Evolutionary conservation across 371 early-diverging fungal species (phyloP), one percentile per base, ranked within the genome.

Genomic region (Rhizomucor pusillus): DNA sequence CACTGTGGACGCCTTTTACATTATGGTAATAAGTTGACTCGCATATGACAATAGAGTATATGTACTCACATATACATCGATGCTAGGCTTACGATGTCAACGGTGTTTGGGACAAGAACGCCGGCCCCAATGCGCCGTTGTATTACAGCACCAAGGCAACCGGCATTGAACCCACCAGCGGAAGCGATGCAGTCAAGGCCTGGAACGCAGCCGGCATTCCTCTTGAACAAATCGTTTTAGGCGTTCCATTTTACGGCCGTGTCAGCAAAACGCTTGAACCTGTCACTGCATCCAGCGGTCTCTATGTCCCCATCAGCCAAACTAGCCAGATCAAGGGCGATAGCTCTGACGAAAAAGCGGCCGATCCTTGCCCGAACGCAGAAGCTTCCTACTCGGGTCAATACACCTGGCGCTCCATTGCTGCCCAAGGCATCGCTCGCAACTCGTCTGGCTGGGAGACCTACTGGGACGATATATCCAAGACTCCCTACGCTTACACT

Each of bases 111-210:
- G 59, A 69, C 52, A 24, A 37, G 4, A 43, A 40, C 5, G 56
- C 69, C 0, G 84, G 85, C 0, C 74, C 87, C 48, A 87, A 85
- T 54, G 81, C 88, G 5, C 89, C 89, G 4, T 65, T 91, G 40
- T 57, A 75, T 18, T 57, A 50, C 22, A 40, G 44, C 19, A 35
- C 9, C 22, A 35, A 44, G 43, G 54, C 47, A 2, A 29, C 52
- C 12, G 58, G 59, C n/a, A 48, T 43, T 19, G 55, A 51, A 7
- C 46, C 50, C 7, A 43, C 57, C 16, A 71, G 57, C 18, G 69
- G 43, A 10, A 63, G 60, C 11, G 40, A 59, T 11, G 62, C 73
- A 2, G 65, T 78, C 18, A 66, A 67, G 22, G 66, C 59, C 1
- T 86, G 84, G 86, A 59, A 63, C 14, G 47, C 66, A 10, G 84